Conservation (phyloP, 371 early-diverging fungal genomes). For the Apophysomyces elegans region DNA sequence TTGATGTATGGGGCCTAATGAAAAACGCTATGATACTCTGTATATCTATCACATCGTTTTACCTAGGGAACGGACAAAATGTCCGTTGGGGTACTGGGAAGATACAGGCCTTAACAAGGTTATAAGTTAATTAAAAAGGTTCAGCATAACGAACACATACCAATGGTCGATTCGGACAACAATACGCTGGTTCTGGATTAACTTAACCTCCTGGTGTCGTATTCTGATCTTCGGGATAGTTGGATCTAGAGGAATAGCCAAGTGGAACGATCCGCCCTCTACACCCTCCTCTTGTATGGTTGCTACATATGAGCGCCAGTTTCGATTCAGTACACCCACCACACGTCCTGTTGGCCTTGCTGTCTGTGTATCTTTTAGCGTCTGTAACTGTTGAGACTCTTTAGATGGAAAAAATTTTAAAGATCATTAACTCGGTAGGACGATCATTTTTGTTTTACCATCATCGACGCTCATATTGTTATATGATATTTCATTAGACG, state of each 20-base stretch:
- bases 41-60: slow-evolving; percentile 9
- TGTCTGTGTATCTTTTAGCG: slow-evolving; percentile 8
- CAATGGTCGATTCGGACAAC: slow-evolving; percentile 91
- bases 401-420: slow-evolving; percentile 3
- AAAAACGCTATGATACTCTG: slow-evolving; percentile 40
- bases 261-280: slow-evolving; percentile 64
- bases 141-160: slow-evolving; percentile 34
- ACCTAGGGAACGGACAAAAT: slow-evolving; percentile 85
- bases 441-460: slow-evolving; percentile 18
- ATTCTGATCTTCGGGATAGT: slow-evolving; percentile 90
- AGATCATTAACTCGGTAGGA: not conserved
- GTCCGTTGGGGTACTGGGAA: slow-evolving; percentile 87
- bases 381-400: slow-evolving; percentile 17
- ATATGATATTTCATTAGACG: slow-evolving; percentile 58
- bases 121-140: slow-evolving; percentile 8
- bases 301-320: slow-evolving; percentile 91
- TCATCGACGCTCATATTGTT: slow-evolving; percentile 51
- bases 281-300: slow-evolving; percentile 77
- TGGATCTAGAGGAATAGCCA: slow-evolving; percentile 83
- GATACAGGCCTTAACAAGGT: slow-evolving; percentile 50
- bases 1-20: slow-evolving; percentile 61
- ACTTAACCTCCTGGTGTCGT: slow-evolving; percentile 76
- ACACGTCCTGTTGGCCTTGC: slow-evolving; percentile 67
- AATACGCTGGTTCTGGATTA: slow-evolving; percentile 77
- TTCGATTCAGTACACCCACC: slow-evolving; percentile 84